Base-by-base conservation (phyloP, 352 stramenopile genomes). In the Thalassiosira livingstoniorum region DNA sequence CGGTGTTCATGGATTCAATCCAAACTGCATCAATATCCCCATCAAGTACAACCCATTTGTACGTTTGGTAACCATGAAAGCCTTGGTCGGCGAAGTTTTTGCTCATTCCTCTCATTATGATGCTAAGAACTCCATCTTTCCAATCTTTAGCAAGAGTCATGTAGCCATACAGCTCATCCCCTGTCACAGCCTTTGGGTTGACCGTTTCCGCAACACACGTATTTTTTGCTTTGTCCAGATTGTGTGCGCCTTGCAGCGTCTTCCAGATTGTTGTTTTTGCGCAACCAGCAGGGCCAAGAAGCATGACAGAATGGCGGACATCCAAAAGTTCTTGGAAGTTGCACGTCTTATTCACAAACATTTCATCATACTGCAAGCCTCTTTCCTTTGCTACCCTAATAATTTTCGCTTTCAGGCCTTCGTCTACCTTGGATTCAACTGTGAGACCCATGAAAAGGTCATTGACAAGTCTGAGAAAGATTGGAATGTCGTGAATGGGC, bases 91-190 rank as follows among this genome's bases (percentile, higher is more conserved):
- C 90, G 69, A 95, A 96, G 80, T 98, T 97, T 75, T 98, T 99
- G 58, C 95, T 95, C 97, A 98, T 99, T 78, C 96, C 97, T 63
- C 97, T 95, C 97, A 99, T 98, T 45, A 98, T 97, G 27, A 97
- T 97, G 21, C 95, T 98, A 27, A 99, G 70, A 5, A 98, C 96
- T 34, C 97, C 97, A 86, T 99, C 97, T 85, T 98, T 98, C 97
- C 97, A 99, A 90, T 99, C 97, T 62, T 98, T 98, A n/a, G 97
- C 93, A 1, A 98, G 88, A 23, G 96, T 98, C 96, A 98, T 98
- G 88, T 97, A 98, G 39, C 96, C 96, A 78, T 98, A 98, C 18
- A 98, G 78, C 80, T 98, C 96, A 69, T 98, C 95, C 0, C 95
- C 94, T 10, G 92, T 97, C 25, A 99, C 95, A 13, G 96, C 81